These are phyloP conservation scores for Colletotrichum lini DNA, from an alignment of 2,329 filamentous ascomycete species.

Conservation along the genomic window DNA sequence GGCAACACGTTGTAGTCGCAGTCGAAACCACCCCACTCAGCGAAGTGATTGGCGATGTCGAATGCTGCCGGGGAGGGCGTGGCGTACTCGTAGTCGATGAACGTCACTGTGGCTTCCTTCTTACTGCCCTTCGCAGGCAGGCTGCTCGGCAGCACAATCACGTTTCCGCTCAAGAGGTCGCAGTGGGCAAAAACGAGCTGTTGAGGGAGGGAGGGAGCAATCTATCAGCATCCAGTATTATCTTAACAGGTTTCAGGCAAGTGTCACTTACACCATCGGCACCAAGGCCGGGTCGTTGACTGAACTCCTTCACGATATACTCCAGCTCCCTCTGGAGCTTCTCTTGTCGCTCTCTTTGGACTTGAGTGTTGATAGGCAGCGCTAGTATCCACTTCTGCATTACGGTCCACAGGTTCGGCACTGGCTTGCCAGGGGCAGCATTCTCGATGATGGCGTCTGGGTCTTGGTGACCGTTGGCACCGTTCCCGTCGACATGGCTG, in stretches of 20 bases:
- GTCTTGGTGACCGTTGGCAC: constrained; percentile 50
- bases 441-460: constrained; percentile 57
- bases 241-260: not conserved
- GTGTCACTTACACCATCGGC: constrained; percentile 76
- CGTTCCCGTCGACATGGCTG: constrained; percentile 54
- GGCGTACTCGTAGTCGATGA: constrained; percentile 99
- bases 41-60: constrained; percentile 97
- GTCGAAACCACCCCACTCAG: constrained; percentile 97
- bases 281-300: constrained; percentile 83
- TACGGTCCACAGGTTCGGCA: constrained; percentile 94
- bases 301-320: constrained; percentile 78
- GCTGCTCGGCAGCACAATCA: constrained; percentile 80
- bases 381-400: constrained; percentile 97
- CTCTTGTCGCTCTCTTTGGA: constrained; percentile 76
- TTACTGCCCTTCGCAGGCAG: constrained; percentile 51
- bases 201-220: not conserved
- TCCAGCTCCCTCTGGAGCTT: constrained; percentile 82
- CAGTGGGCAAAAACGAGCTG: constrained; percentile 94
- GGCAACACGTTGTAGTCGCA: constrained; percentile 91
- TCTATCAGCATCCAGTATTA: constrained; percentile 19
- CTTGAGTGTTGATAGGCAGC: constrained; percentile 80
- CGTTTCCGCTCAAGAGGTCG: constrained; percentile 95
- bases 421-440: constrained; percentile 76
- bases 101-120: constrained; percentile 73
- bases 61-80: constrained; percentile 95